Base-by-base conservation (phyloP, 177 flowering plant genomes). In the Tripterygium wilfordii region DNA sequence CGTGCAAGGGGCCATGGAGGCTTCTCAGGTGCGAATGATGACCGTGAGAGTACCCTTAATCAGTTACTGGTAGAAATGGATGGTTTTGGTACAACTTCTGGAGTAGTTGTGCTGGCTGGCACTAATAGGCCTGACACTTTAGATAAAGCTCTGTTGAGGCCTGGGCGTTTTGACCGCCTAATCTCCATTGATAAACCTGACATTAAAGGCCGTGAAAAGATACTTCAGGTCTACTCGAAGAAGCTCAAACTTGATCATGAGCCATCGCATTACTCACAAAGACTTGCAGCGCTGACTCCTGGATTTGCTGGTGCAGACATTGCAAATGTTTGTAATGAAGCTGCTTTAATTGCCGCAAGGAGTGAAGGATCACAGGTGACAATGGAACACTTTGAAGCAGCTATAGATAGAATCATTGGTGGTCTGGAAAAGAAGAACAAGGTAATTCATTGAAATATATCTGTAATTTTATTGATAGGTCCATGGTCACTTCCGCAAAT, bases 1-100 rank as follows among this genome's bases (percentile, higher is more conserved):
- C 77, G 97, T 61, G 96, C 90, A 48, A 78, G 97, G 57, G 96
- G 96, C 1, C 90, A 88, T 57, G 92, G 95, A 24, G 95, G 90
- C 22, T 66, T 82, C 36, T 60, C 91, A 36, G 95, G 97, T 52
- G 41, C 76, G 41, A 87, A 89, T 68, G 97, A 89, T 64, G 96
- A 89, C 66, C 88, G 94, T 40, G 96, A 87, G 62, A 87, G 94
- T 58, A 89, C 97, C 24, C 76, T 89, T 20, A 89, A 89, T 67
- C 28, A 42, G 24, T 65, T 85, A 60, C 78, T 82, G 59, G 90
- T 82, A 16, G 89, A 80, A 64, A 80, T 82, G 95, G 88, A 85
- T 71, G 95, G 90, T 33, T 85, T 85, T 8, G 28, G 27, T 27
- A 42, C 5, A 42, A 9, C 26, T 20, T 10, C 26, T 21, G 42